Evolutionary conservation across 2,329 filamentous ascomycete species (phyloP).

Genomic region (Monilinia aucupariae): DNA sequence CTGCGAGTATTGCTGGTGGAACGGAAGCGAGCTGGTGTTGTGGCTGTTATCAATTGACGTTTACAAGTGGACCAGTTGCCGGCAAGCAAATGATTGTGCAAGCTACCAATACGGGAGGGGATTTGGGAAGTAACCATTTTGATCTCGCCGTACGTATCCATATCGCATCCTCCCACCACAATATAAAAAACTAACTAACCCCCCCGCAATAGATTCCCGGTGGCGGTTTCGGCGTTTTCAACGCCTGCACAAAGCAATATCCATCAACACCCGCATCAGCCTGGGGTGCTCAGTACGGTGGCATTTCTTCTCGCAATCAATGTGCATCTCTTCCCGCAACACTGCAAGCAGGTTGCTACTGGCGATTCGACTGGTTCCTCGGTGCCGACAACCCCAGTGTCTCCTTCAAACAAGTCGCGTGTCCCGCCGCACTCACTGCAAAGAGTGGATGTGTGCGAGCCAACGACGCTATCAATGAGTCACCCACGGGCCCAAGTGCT

Average conservation of each 20-base stretch:
- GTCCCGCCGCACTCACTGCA: slow-evolving; percentile 41
- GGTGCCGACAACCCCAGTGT: slow-evolving; percentile 44
- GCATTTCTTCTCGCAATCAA: slow-evolving; percentile 39
- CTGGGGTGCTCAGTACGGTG: slow-evolving; percentile 46
- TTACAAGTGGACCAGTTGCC: slow-evolving; percentile 45
- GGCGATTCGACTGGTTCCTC: slow-evolving; percentile 49
- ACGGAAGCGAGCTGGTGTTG: slow-evolving; percentile 61
- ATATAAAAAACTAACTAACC: background rate
- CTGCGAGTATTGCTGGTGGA: slow-evolving; percentile 50
- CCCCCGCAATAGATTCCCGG: slow-evolving; percentile 42
- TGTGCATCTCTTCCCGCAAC: slow-evolving; percentile 41
- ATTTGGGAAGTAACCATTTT: slow-evolving; percentile 53
- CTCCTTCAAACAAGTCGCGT: slow-evolving; percentile 42
- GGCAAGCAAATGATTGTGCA: slow-evolving; percentile 62
- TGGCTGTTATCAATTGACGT: slow-evolving; percentile 51
- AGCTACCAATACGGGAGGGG: slow-evolving; percentile 56
- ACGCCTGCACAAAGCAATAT: slow-evolving; percentile 48
- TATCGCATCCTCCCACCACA: background rate
- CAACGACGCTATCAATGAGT: slow-evolving; percentile 12
- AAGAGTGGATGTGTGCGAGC: slow-evolving; percentile 38
- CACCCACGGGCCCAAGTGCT: slow-evolving; percentile 7
- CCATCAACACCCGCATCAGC: slow-evolving; percentile 37
- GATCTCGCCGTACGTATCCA: slow-evolving; percentile 40
- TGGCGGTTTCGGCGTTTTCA: slow-evolving; percentile 51
- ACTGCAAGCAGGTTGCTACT: slow-evolving; percentile 44